Conservation (phyloP, 2,329 filamentous ascomycete species). For the Colletotrichum kahawae region DNA sequence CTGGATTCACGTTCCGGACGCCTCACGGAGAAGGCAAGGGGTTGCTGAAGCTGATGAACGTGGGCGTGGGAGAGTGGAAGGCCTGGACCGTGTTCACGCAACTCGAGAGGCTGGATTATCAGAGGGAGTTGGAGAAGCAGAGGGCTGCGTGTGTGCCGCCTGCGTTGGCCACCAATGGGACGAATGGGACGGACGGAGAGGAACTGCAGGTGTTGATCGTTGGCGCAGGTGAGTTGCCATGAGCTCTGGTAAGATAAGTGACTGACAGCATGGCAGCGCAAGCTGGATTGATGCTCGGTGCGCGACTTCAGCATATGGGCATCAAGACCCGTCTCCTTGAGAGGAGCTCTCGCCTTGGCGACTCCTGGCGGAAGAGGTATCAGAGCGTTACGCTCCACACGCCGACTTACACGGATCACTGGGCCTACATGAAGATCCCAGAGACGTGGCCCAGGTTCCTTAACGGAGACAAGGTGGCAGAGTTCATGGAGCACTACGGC, state of each 20-base stretch:
- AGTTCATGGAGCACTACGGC: conserved; percentile 54
- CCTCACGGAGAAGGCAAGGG: conserved; percentile 25
- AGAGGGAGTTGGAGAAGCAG: conserved; percentile 14
- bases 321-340: conserved; percentile 45
- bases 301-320: conserved; percentile 31
- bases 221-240: conserved; percentile 35
- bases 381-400: conserved; percentile 28
- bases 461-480: conserved; percentile 49
- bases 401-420: conserved; percentile 27
- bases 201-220: conserved; percentile 41
- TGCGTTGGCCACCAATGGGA: conserved; percentile 6
- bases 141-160: not conserved
- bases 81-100: conserved; percentile 30
- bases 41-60: conserved; percentile 24
- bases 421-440: conserved; percentile 29
- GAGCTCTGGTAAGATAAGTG: not conserved
- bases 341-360: conserved; percentile 47
- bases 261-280: conserved; percentile 35
- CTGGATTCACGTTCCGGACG: conserved; percentile 24
- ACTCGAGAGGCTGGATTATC: conserved; percentile 27
- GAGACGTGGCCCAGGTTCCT: conserved; percentile 35
- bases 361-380: conserved; percentile 57
- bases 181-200: conserved; percentile 28
- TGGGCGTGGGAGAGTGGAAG: conserved; percentile 24
- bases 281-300: conserved; percentile 43